phyloP scores from a whole-genome alignment of 2,329 filamentous ascomycete genomes.

The Xylariaceae sp. region DNA sequence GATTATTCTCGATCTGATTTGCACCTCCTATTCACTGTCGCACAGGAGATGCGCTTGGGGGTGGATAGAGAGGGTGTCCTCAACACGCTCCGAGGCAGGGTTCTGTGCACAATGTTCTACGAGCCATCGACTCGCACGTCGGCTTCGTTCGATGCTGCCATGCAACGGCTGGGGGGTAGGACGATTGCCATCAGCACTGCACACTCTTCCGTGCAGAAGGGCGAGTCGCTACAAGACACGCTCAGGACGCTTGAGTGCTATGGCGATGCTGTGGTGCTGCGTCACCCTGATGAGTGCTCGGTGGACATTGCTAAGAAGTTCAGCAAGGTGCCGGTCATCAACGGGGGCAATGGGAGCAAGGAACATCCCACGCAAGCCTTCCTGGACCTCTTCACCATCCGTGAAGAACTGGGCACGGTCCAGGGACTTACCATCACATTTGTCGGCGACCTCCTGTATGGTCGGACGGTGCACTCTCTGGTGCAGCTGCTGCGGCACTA shows the following conservation, averaged over 20 bases:
- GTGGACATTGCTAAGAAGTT: constrained; percentile 79
- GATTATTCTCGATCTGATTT: constrained; percentile 84
- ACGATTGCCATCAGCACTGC: constrained; percentile 75
- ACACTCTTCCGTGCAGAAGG: constrained; percentile 86
- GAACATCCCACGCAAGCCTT: constrained; percentile 98
- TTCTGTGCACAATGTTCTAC: constrained; percentile 92
- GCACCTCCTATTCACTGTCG: constrained; percentile 90
- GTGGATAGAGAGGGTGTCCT: constrained; percentile 89
- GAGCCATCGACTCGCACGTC: constrained; percentile 96
- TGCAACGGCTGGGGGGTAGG: constrained; percentile 92
- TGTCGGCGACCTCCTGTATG: constrained; percentile 85
- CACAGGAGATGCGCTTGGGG: constrained; percentile 93
- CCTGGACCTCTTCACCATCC: constrained; percentile 95
- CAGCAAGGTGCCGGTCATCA: constrained; percentile 87
- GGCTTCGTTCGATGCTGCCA: constrained; percentile 91
- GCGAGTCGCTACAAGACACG: constrained; percentile 87
- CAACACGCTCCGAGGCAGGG: constrained; percentile 74
- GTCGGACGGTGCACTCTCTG: constrained; percentile 89
- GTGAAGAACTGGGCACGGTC: constrained; percentile 92
- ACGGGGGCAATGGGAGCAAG: constrained; percentile 89
- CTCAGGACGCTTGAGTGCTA: constrained; percentile 92
- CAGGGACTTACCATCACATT: constrained; percentile 96
- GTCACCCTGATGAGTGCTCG: constrained; percentile 77
- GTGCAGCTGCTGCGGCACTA: constrained; percentile 93
- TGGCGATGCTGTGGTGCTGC: constrained; percentile 89